These are phyloP conservation scores for Apocynum venetum DNA, from an alignment of 257 asterid genomes.

Conservation along the genomic window DNA sequence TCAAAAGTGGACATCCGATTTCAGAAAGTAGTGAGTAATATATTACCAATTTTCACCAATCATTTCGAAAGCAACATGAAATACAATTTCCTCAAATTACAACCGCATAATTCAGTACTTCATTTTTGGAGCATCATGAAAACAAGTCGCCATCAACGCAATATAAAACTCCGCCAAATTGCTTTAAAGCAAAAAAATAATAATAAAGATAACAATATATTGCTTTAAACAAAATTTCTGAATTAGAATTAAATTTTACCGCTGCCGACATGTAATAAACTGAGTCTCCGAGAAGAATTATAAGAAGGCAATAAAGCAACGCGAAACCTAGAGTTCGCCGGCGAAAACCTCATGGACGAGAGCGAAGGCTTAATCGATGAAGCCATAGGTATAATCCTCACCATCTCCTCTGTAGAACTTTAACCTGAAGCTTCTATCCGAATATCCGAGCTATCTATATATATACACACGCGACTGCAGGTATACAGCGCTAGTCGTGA, in stretches of 20 bases:
- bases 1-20: too few relatives aligned
- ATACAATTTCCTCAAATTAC: background rate
- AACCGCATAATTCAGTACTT: background rate
- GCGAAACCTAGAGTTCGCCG: slow-evolving; percentile 34
- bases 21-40: too few relatives aligned
- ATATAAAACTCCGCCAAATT: background rate
- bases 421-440: background rate
- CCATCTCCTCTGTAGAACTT: slow-evolving; percentile 28
- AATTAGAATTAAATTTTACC: slow-evolving; percentile 30
- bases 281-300: slow-evolving; percentile 30
- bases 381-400: slow-evolving; percentile 82
- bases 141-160: background rate
- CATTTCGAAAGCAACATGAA: background rate
- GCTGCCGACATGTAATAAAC: slow-evolving; percentile 36
- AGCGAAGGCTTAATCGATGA: slow-evolving; percentile 77
- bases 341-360: slow-evolving; percentile 50
- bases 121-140: background rate
- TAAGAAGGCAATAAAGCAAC: slow-evolving; percentile 30
- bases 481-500: too few relatives aligned
- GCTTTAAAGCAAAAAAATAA: background rate
- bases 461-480: too few relatives aligned
- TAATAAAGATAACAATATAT: background rate
- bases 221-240: background rate
- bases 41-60: background rate
- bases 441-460: background rate